These are phyloP conservation scores for Aspergillus unguis DNA, from an alignment of 2,329 filamentous ascomycete species.

Conservation along the genomic window DNA sequence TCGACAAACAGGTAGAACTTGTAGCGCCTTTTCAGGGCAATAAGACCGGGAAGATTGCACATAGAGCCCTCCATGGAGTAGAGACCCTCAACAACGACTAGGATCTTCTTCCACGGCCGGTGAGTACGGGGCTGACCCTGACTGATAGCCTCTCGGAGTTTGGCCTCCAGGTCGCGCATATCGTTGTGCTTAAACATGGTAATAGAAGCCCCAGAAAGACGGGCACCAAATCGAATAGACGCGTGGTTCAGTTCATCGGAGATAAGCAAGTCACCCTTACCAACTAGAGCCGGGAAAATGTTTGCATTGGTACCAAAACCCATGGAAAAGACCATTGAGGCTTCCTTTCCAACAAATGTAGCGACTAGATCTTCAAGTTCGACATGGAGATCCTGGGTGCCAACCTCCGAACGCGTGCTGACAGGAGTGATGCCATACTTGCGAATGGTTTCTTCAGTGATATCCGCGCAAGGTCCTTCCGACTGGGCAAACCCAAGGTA, in stretches of 20 bases:
- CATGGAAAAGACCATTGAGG: constrained; percentile 98
- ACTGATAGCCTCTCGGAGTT: constrained; percentile 86
- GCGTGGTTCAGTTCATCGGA: constrained; percentile 98
- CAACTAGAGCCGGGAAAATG: constrained; percentile 85
- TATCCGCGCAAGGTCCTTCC: constrained; percentile 91
- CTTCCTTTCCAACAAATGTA: constrained; percentile 87
- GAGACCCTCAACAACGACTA: constrained; percentile 91
- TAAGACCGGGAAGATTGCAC: constrained; percentile 89
- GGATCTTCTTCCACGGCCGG: constrained; percentile 97
- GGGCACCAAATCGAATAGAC: constrained; percentile 91
- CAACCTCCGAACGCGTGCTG: constrained; percentile 77
- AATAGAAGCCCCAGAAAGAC: constrained; percentile 92
- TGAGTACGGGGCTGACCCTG: constrained; percentile 98
- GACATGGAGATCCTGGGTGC: constrained; percentile 79
- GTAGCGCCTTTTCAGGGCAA: constrained; percentile 88
- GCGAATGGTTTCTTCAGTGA: constrained; percentile 78
- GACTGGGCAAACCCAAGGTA: constrained; percentile 98
- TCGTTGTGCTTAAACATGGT: constrained; percentile 98
- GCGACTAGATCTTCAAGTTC: constrained; percentile 91
- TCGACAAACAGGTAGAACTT: constrained; percentile 96
- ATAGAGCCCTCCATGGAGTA: constrained; percentile 99
- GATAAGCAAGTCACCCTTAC: constrained; percentile 89
- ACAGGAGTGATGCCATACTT: constrained; percentile 81
- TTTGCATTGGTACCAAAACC: constrained; percentile 95
- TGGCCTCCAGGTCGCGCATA: constrained; percentile 79